These are phyloP conservation scores for Truncatella angustata DNA, from an alignment of 2,329 filamentous ascomycete species.

Conservation along the genomic window DNA sequence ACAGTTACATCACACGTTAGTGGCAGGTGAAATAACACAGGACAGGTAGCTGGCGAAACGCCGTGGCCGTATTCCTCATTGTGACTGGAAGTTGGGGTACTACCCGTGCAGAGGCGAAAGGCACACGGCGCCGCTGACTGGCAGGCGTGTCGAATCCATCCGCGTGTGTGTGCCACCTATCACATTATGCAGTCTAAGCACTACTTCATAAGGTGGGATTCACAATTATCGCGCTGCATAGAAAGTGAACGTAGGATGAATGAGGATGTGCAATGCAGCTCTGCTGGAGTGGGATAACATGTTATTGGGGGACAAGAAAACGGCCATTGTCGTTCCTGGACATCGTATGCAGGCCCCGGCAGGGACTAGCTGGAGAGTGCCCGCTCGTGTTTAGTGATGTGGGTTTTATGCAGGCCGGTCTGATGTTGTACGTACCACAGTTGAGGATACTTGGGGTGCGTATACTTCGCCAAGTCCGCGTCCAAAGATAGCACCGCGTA, in stretches of 20 bases:
- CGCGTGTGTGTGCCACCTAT: slow-evolving; percentile 2
- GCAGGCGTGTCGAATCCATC: not conserved
- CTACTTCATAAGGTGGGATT: slow-evolving; percentile 10
- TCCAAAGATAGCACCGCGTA: slow-evolving; percentile 9
- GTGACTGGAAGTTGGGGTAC: slow-evolving; percentile 6
- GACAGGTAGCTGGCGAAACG: slow-evolving; percentile 5
- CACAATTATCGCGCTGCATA: slow-evolving; percentile 8
- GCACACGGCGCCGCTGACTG: slow-evolving; percentile 3
- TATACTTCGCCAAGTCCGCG: not conserved
- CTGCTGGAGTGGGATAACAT: slow-evolving; percentile 4
- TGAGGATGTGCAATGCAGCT: slow-evolving; percentile 9
- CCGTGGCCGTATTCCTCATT: not conserved
- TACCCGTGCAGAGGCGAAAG: slow-evolving; percentile 10
- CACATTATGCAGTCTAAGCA: not conserved
- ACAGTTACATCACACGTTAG: not conserved
- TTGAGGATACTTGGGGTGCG: not conserved
- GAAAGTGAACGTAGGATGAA: not conserved
- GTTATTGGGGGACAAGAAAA: not conserved
- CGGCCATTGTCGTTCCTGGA: slow-evolving; percentile 1
- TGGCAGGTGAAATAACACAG: not conserved
- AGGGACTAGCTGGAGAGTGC: not conserved
- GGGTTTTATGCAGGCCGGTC: slow-evolving; percentile 9
- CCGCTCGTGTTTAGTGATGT: slow-evolving; percentile 3
- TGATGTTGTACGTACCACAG: not conserved
- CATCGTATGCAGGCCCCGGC: not conserved